Evolutionary conservation across 768 basidiomycete genomes (phyloP), one percentile per base, ranked within the genome.

Genomic region (Tricholoma flavovirens): DNA sequence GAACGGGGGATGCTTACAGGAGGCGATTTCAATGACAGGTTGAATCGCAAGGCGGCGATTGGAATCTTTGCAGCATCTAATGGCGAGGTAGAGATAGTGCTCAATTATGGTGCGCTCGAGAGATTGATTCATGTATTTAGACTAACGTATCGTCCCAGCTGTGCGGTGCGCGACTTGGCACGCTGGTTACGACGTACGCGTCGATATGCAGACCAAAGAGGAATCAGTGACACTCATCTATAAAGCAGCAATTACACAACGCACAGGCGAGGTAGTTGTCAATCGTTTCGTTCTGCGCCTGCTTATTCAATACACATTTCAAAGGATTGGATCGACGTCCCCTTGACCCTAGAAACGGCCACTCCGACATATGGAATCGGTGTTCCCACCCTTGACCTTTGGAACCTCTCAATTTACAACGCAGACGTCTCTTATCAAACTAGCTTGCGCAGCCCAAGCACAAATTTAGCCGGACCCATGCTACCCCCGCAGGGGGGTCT

Each of bases 341-440:
- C 73, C 1, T 61, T 78, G 2, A 73, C 69, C 1, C 72, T 79
- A 8, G 76, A 79, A 60, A 80, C 77, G 0, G 70, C 74, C 1
- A 66, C 71, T 1, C 76, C 76, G 0, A 74, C 77, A 0, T 77
- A 75, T 50, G 75, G 75, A 5, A 51, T 74, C 17, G 62, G 56
- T 1, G 63, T 76, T 3, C 76, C 77, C 2, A 57, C 55, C 4
- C 71, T 79, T 1, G 45, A 62, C 1, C 69, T 73, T 0, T 78
- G 76, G 74, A 71, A 63, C 10, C 60, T 78, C 4, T 70, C 69
- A 0, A 58, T 68, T 3, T 60, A 66, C 15, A 53, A 55, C 24
- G 3, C 24, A 26, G 24, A 26, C 5, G 24, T 26, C 24, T 26
- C 24, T 26, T 5, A 2, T 26, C 24, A 26, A 26, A 5, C 5